Percentiles rank a stretch among this genome's conserved stretches.
These are phyloP conservation scores for Neofusicoccum umdonicola DNA, from an alignment of 2,329 filamentous ascomycete species.

Conservation along the genomic window DNA sequence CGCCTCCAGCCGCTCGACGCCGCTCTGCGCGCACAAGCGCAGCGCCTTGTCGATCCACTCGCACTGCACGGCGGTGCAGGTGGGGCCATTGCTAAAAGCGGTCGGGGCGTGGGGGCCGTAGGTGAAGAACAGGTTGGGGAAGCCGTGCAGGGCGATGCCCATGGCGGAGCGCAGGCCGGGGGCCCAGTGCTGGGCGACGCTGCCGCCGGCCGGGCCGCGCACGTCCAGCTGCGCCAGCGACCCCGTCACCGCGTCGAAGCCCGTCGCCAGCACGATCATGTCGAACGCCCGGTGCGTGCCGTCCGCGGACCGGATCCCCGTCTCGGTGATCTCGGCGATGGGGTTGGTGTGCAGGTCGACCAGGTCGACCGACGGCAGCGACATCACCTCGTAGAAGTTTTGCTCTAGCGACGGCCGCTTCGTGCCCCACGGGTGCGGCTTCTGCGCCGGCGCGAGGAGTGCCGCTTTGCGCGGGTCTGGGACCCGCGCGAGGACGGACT, in stretches of 20 bases:
- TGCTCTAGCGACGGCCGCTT: constrained; percentile 31
- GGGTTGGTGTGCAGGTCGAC: constrained; percentile 32
- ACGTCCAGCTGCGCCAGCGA: background rate
- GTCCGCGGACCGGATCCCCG: too few species aligned
- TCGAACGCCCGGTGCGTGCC: constrained; percentile 55
- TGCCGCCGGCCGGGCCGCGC: background rate
- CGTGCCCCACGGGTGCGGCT: constrained; percentile 47
- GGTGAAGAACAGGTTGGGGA: constrained; percentile 42
- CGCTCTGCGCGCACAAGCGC: constrained; percentile 36
- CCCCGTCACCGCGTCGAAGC: constrained; percentile 43
- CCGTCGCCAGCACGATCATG: constrained; percentile 49
- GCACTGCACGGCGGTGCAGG: constrained; percentile 44
- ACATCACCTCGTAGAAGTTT: constrained; percentile 41
- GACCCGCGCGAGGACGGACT: constrained; percentile 34
- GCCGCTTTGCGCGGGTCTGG: too few species aligned
- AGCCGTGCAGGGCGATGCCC: too few species aligned
- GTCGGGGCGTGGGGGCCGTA: constrained; percentile 49
- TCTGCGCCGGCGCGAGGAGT: constrained; percentile 49
- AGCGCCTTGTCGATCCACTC: constrained; percentile 47
- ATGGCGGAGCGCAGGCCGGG: too few species aligned
- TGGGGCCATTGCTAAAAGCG: constrained; percentile 47
- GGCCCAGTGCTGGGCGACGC: background rate
- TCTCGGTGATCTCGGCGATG: constrained; percentile 46
- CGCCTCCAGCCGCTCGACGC: constrained; percentile 40
- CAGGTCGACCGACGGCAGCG: constrained; percentile 29